Conservation (phyloP, 495 filamentous ascomycete species). For the Penicillium crystallinum region DNA sequence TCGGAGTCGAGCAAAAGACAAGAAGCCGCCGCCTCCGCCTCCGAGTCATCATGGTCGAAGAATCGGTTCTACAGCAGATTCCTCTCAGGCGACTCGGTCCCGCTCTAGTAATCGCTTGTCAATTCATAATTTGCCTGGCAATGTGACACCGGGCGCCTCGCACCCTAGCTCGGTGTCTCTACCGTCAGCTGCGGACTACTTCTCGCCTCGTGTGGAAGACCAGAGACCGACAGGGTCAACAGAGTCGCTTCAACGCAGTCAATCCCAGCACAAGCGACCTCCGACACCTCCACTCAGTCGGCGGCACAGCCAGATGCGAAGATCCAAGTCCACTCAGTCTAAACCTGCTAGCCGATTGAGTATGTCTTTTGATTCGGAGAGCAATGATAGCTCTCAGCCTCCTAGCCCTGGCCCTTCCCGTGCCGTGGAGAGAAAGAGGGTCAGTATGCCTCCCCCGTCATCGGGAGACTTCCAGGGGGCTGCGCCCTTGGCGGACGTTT, state of each 20-base stretch:
- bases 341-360: constrained; percentile 35
- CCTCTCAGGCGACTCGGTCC: constrained; percentile 21
- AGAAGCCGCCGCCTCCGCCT: constrained; percentile 53
- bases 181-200: constrained; percentile 36
- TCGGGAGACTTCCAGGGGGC: constrained; percentile 9
- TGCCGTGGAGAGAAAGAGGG: constrained; percentile 13
- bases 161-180: constrained; percentile 49
- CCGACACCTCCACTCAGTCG: constrained; percentile 47
- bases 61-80: constrained; percentile 42
- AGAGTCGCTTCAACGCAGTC: constrained; percentile 33
- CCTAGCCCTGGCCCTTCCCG: constrained; percentile 29
- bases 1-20: constrained; percentile 23
- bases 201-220: constrained; percentile 12
- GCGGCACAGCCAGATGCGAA: constrained; percentile 44
- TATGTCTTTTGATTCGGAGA: constrained; percentile 22
- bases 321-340: constrained; percentile 34
- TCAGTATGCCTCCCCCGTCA: constrained; percentile 23
- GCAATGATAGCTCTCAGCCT: constrained; percentile 25
- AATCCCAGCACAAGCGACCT: constrained; percentile 40
- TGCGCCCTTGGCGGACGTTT: constrained; percentile 2
- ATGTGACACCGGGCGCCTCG: constrained; percentile 24
- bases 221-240: constrained; percentile 12
- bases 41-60: constrained; percentile 63
- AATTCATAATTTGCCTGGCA: constrained; percentile 24
- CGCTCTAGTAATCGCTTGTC: constrained; percentile 27